A percentile compares a stretch with the other conserved stretches of the same genome.
Evolutionary conservation across 768 basidiomycete genomes (phyloP).

Genomic region (Tylopilus subfusipes): DNA sequence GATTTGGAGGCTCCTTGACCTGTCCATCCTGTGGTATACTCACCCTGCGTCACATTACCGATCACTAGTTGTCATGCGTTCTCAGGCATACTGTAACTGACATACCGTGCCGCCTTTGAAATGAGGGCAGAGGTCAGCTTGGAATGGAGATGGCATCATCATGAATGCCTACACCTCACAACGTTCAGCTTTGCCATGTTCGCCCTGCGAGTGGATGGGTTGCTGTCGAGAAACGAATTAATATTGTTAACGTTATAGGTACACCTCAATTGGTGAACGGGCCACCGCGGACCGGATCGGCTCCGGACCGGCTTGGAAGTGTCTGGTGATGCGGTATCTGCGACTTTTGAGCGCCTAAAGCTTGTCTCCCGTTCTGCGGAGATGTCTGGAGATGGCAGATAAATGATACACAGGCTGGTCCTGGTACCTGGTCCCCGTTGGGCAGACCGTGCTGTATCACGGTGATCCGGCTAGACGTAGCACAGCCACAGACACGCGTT

Average conservation of each 20-base stretch:
- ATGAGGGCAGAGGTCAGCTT: conserved; percentile 8
- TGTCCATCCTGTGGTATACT: conserved; percentile 96
- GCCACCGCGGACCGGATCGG: too few species aligned
- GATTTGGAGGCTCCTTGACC: conserved; percentile 89
- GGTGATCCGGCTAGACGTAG: conserved; percentile 8
- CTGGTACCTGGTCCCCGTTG: conserved; percentile 5
- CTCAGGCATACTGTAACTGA: not conserved
- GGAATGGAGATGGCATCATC: not conserved
- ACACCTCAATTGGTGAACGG: too few species aligned
- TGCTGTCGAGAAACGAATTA: not conserved
- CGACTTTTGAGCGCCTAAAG: too few species aligned
- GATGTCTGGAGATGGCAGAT: too few species aligned
- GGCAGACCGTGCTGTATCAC: conserved; percentile 7
- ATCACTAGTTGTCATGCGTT: not conserved
- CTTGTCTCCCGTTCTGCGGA: not conserved
- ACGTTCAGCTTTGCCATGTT: conserved; percentile 54
- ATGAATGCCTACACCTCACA: conserved; percentile 64
- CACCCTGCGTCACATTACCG: conserved; percentile 45
- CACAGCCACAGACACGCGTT: conserved; percentile 26
- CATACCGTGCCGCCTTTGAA: conserved; percentile 45
- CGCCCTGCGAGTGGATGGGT: not conserved
- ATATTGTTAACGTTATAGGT: not conserved
- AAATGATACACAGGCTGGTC: not conserved
- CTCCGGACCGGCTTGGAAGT: too few species aligned
- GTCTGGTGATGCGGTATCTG: too few species aligned